Percentiles rank a stretch among this genome's conserved stretches.
Conservation (phyloP, 2,329 filamentous ascomycete species). For the Pseudogymnoascus sp. region DNA sequence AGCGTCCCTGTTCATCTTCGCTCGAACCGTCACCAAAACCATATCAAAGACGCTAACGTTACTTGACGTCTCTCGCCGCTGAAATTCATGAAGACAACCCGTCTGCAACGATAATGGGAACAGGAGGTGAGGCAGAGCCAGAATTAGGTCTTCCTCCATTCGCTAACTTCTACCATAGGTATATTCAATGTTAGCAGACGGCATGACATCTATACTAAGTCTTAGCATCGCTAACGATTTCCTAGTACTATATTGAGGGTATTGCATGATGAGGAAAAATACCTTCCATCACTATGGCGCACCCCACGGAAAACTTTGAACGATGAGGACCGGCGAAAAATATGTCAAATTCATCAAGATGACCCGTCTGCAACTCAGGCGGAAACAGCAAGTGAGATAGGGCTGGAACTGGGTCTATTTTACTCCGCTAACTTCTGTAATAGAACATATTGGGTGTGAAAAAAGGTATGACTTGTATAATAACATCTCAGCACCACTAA, state of each 20-base stretch:
- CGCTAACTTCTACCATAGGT: background rate
- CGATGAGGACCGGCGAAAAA: background rate
- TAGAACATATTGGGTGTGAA: background rate
- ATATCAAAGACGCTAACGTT: no score
- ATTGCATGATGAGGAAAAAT: background rate
- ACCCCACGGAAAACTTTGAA: background rate
- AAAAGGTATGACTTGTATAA: background rate
- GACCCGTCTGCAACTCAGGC: background rate
- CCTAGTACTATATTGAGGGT: background rate
- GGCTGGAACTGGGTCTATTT: background rate
- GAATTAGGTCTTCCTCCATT: no score
- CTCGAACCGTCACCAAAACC: no score
- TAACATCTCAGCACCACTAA: background rate
- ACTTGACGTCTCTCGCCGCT: no score
- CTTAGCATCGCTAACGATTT: no score
- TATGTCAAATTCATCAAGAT: background rate
- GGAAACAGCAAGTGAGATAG: background rate
- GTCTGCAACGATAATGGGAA: background rate
- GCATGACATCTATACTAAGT: background rate
- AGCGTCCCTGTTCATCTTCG: constrained; percentile 14
- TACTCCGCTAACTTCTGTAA: background rate
- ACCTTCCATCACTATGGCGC: no score
- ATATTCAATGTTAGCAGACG: background rate
- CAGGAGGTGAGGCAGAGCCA: background rate
- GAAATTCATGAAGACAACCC: background rate